A percentile compares a stretch with the other conserved stretches of the same genome.
Evolutionary conservation across 495 filamentous ascomycete species (phyloP).

Genomic region (Amphirosellinia nigrospora): DNA sequence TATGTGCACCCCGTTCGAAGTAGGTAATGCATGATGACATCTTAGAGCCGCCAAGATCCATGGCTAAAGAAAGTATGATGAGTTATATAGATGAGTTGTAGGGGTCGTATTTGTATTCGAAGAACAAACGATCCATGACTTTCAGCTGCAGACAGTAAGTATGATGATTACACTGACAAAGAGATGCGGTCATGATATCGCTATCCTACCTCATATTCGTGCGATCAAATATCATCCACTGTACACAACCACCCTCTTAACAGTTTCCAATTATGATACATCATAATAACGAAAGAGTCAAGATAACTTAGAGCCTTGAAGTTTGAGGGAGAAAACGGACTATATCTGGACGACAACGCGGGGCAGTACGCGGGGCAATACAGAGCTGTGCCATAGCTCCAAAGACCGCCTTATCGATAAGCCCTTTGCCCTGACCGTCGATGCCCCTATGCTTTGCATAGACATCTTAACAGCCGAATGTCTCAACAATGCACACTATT

Average conservation of each 20-base stretch:
- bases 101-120: not conserved
- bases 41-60: not conserved
- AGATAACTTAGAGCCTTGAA: too few relatives aligned
- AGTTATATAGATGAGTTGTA: not conserved
- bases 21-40: not conserved
- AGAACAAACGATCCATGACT: too few relatives aligned
- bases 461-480: not conserved
- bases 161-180: not conserved
- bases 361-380: not conserved
- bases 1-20: not conserved
- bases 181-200: not conserved
- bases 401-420: constrained; percentile 6
- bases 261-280: not conserved
- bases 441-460: not conserved
- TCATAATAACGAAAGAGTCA: too few relatives aligned
- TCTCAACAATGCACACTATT: not conserved
- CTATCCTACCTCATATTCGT: not conserved
- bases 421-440: not conserved
- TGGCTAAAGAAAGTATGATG: not conserved
- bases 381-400: not conserved
- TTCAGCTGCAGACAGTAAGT: too few relatives aligned
- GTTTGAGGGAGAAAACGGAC: too few relatives aligned
- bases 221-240: not conserved
- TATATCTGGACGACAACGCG: too few relatives aligned
- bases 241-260: not conserved